These are phyloP conservation scores for Sporothrix mexicana DNA, from an alignment of 2,329 filamentous ascomycete genomes.

Conservation along the genomic window DNA sequence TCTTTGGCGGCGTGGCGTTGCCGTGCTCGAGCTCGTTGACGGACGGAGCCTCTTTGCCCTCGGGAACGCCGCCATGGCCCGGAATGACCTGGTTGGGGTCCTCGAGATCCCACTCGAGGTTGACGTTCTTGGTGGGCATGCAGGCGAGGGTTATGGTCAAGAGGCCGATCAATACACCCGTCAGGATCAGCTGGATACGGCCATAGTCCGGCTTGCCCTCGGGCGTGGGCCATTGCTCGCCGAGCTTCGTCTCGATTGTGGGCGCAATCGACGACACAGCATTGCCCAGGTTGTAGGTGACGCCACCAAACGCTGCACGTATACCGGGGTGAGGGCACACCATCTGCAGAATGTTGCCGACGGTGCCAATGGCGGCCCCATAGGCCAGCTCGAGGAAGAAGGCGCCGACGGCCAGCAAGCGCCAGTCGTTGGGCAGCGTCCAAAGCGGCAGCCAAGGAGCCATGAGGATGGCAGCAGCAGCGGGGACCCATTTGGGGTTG, in stretches of 20 bases:
- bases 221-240: slow-evolving; percentile 24
- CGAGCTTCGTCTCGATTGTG: slow-evolving; percentile 26
- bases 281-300: slow-evolving; percentile 77
- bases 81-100: slow-evolving; percentile 25
- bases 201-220: slow-evolving; percentile 27
- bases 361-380: slow-evolving; percentile 69
- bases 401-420: slow-evolving; percentile 70
- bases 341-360: slow-evolving; percentile 75
- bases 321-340: slow-evolving; percentile 73
- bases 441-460: slow-evolving; percentile 71
- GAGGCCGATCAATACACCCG: slow-evolving; percentile 17
- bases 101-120: slow-evolving; percentile 26
- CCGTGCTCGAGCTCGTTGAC: slow-evolving; percentile 16
- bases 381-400: slow-evolving; percentile 82
- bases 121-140: slow-evolving; percentile 30
- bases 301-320: slow-evolving; percentile 72
- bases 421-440: slow-evolving; percentile 73
- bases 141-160: slow-evolving; percentile 19
- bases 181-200: slow-evolving; percentile 25
- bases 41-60: slow-evolving; percentile 14
- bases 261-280: slow-evolving; percentile 71
- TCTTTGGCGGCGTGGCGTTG: not conserved
- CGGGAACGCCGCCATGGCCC: not conserved
- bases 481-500: slow-evolving; percentile 64
- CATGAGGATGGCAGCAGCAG: slow-evolving; percentile 52